These are phyloP conservation scores for Yamadazyma sp. DNA, from an alignment of 1,139 yeast species.

Conservation along the genomic window DNA sequence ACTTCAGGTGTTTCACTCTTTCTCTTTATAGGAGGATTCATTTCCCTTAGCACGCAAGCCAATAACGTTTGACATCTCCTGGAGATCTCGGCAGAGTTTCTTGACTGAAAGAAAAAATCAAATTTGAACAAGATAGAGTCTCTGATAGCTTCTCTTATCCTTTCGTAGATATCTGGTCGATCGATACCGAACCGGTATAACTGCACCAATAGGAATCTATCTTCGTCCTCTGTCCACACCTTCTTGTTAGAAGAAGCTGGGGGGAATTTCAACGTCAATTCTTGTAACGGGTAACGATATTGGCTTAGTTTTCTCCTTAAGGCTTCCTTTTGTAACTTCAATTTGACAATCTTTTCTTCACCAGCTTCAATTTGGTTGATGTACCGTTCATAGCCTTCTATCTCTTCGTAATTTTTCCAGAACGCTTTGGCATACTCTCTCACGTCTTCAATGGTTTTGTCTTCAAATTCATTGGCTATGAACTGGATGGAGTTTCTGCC, in stretches of 20 bases:
- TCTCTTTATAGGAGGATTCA: slow-evolving; percentile 25
- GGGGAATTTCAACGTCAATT: slow-evolving; percentile 59
- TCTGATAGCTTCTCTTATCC: slow-evolving; percentile 60
- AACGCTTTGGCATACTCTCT: slow-evolving; percentile 64
- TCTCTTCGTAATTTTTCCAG: slow-evolving; percentile 63
- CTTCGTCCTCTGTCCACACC: slow-evolving; percentile 73
- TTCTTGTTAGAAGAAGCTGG: slow-evolving; percentile 57
- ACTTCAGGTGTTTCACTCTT: slow-evolving; percentile 16
- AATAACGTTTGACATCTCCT: slow-evolving; percentile 69
- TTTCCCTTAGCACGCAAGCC: slow-evolving; percentile 64
- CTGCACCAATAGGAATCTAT: slow-evolving; percentile 65
- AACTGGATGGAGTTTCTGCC: slow-evolving; percentile 65
- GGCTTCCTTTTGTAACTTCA: slow-evolving; percentile 64
- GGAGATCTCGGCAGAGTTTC: slow-evolving; percentile 62
- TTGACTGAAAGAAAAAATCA: slow-evolving; percentile 71
- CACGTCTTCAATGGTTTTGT: slow-evolving; percentile 67
- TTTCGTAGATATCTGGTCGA: slow-evolving; percentile 62
- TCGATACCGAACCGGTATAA: slow-evolving; percentile 67
- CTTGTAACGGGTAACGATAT: slow-evolving; percentile 65
- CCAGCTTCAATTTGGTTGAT: slow-evolving; percentile 71
- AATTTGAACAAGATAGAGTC: slow-evolving; percentile 63
- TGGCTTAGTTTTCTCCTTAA: slow-evolving; percentile 62
- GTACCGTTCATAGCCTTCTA: slow-evolving; percentile 73
- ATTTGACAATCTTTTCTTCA: slow-evolving; percentile 63
- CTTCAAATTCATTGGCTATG: slow-evolving; percentile 65